These are phyloP conservation scores for Tetragonia tetragonoides DNA, from an alignment of 148 eudicot species.

Conservation along the genomic window DNA sequence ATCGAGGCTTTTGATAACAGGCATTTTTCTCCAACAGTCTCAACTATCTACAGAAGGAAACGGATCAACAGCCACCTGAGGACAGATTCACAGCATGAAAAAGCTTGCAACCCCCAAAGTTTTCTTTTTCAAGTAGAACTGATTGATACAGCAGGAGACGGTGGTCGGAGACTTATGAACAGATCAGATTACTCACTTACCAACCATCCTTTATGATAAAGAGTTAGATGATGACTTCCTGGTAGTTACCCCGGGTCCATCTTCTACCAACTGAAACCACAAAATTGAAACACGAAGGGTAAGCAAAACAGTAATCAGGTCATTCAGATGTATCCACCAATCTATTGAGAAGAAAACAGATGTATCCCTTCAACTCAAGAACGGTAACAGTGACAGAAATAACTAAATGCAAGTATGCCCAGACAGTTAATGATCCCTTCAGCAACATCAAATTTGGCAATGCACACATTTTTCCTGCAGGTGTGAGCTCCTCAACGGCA, in stretches of 20 bases:
- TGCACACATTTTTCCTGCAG: too few relatives aligned
- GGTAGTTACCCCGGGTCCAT: constrained; percentile 27
- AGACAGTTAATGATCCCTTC: not conserved
- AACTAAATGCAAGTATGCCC: not conserved
- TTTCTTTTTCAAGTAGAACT: constrained; percentile 5
- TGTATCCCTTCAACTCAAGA: not conserved
- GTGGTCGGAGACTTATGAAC: constrained; percentile 31
- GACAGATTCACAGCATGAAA: constrained; percentile 16
- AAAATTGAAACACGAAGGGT: not conserved
- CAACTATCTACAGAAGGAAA: constrained; percentile 33
- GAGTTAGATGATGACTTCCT: constrained; percentile 25
- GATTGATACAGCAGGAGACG: constrained; percentile 25
- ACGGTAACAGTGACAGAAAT: not conserved
- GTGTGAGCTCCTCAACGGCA: too few relatives aligned
- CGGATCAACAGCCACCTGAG: constrained; percentile 20
- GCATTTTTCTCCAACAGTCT: constrained; percentile 27
- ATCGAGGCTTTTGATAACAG: constrained; percentile 15
- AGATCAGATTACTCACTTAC: constrained; percentile 35
- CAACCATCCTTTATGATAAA: constrained; percentile 30
- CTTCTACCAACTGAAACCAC: constrained; percentile 29
- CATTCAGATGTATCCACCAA: not conserved
- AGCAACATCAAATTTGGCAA: not conserved
- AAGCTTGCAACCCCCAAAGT: constrained; percentile 9
- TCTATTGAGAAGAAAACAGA: too few relatives aligned
- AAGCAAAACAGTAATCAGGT: not conserved